Percentiles rank a stretch among this genome's conserved stretches.
phyloP scores from a whole-genome alignment of 441 rosid species.

The Capsella rubella region DNA sequence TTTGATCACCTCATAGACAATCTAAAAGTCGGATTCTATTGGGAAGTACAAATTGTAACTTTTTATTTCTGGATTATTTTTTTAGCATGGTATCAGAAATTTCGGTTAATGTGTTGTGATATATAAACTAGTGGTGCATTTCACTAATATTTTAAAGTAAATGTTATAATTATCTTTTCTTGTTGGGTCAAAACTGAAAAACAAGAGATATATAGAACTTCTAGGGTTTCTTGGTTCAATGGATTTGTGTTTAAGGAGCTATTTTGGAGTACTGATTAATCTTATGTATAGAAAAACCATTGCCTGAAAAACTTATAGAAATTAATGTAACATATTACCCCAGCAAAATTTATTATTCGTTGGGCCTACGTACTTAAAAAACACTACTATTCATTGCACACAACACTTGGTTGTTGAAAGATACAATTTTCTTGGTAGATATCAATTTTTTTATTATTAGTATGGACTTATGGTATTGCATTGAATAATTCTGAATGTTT shows the following conservation, averaged over 20 bases:
- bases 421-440: too few relatives aligned
- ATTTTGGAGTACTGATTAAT: not conserved
- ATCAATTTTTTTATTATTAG: too few relatives aligned
- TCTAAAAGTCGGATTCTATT: not conserved
- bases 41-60: not conserved
- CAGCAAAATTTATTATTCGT: not conserved
- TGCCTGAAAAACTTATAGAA: not conserved
- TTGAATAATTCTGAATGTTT: not conserved
- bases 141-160: not conserved
- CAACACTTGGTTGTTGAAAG: not conserved
- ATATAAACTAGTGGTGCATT: not conserved
- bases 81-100: not conserved
- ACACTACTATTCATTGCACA: not conserved
- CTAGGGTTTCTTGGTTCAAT: not conserved
- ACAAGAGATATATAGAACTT: too few relatives aligned
- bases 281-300: not conserved
- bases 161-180: too few relatives aligned
- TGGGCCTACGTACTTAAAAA: constrained; percentile 4
- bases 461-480: too few relatives aligned
- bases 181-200: too few relatives aligned
- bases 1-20: not conserved
- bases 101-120: constrained; percentile 8
- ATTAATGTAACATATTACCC: constrained; percentile 1
- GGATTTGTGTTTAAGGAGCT: not conserved
- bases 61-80: not conserved